phyloP scores from a whole-genome alignment of 1,284 basidiomycete species.

The Cutaneotrichosporon dermatis region DNA sequence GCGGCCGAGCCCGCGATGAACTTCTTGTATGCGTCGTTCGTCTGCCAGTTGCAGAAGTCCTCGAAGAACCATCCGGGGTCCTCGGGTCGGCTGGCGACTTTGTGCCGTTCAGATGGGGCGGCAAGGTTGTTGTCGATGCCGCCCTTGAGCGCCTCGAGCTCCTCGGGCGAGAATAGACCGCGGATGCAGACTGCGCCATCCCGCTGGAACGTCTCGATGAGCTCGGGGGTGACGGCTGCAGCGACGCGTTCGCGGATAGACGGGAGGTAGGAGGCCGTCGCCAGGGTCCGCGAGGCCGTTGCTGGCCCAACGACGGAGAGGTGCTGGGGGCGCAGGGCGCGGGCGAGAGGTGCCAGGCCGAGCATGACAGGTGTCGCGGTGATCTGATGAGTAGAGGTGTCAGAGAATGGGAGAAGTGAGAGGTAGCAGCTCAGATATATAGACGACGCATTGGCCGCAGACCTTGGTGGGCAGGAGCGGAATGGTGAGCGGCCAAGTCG shows the following conservation, averaged over 20 bases:
- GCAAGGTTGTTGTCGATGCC: conserved; percentile 18
- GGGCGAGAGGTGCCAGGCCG: too few species aligned
- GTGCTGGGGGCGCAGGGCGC: too few species aligned
- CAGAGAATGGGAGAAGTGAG: too few species aligned
- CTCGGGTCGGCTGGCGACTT: conserved; percentile 10
- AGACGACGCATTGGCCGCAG: too few species aligned
- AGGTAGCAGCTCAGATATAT: too few species aligned
- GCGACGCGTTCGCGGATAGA: conserved; percentile 9
- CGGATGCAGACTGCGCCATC: conserved; percentile 14
- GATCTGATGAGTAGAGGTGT: too few species aligned
- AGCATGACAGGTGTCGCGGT: too few species aligned
- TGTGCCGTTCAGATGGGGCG: not conserved
- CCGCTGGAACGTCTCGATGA: conserved; percentile 3
- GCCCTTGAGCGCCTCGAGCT: conserved; percentile 5
- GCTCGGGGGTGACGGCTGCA: conserved; percentile 10
- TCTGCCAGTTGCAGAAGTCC: conserved; percentile 21
- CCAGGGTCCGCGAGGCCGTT: too few species aligned
- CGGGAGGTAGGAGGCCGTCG: not conserved
- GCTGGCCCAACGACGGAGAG: too few species aligned
- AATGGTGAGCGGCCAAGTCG: too few species aligned
- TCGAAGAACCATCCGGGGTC: conserved; percentile 23
- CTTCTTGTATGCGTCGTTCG: conserved; percentile 2
- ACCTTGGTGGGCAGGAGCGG: too few species aligned
- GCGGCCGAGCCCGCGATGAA: conserved; percentile 14
- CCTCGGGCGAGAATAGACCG: conserved; percentile 12